Evolutionary conservation across 208 protist species (phyloP), one percentile per base, ranked within the genome.

Genomic region (Acanthamoeba royreba): DNA sequence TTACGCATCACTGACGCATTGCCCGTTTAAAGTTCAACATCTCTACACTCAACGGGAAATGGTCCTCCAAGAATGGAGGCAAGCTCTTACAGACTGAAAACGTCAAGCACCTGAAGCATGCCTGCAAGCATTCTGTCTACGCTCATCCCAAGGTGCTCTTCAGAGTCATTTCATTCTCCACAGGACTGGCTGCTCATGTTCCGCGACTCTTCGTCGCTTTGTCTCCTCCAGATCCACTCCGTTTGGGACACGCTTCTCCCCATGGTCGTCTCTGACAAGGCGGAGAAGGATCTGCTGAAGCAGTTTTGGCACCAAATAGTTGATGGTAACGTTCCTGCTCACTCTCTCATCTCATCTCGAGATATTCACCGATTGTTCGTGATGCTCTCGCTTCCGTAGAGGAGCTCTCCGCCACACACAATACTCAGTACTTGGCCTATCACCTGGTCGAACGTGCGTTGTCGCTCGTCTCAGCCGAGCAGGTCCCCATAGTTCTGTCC

Each of bases 231-330:
- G 72, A 15, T 86, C 55, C 86, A 92, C 43, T 69, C 86, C 9
- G 28, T 92, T 22, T 92, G 86, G 86, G 86, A 72, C 43, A 35
- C 61, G 28, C 53, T 92, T 5, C 53, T 92, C 42, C 53, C 86
- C 25, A 40, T 38, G 17, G 28, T 92, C 28, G 45, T 40, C 22
- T n/a, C 43, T 31, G 43, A 86, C 43, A n/a, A 86, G 74, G n/a
- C n/a, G 3, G 74, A 86, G 7, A 49, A 31, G 43, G 45, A 47
- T 28, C 43, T 86, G 11, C 43, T 86, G 43, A 53, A 28, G 43
- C 31, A 49, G 25, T 86, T 86, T 19, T 86, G 74, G 74, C 22
- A 31, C n/a, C n/a, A 49, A 17, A 33, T 86, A 13, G 74, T 86
- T 53, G 74, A 86, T 25, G 74, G 74, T 86, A 43, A 19, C 49